Percentiles rank a stretch among this genome's conserved stretches.
Evolutionary conservation across 352 stramenopile genomes (phyloP).

Genomic region (Hyphochytrium catenoides): DNA sequence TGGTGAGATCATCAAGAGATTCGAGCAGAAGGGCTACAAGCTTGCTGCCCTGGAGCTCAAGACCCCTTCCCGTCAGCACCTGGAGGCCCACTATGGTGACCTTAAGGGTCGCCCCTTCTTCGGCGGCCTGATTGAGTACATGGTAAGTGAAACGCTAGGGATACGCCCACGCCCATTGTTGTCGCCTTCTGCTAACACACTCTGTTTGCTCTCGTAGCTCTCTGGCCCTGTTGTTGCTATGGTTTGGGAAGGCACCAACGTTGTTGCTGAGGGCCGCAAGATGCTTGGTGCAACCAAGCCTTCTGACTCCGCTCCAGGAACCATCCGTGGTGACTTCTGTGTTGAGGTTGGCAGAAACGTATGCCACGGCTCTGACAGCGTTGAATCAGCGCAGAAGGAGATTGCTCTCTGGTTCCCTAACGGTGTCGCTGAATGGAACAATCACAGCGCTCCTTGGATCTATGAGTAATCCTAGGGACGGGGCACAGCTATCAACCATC

Average conservation of each 20-base stretch:
- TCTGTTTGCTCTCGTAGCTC: constrained; percentile 10
- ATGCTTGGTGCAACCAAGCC: constrained; percentile 95
- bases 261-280: constrained; percentile 72
- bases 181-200: not conserved
- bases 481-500: too few relatives aligned
- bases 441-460: constrained; percentile 75
- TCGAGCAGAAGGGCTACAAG: constrained; percentile 94
- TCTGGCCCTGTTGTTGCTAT: constrained; percentile 74
- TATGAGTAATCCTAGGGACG: constrained; percentile 76
- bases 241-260: constrained; percentile 84
- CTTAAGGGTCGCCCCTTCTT: constrained; percentile 85
- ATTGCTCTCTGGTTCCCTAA: constrained; percentile 95
- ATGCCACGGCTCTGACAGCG: constrained; percentile 87
- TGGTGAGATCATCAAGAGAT: constrained; percentile 91
- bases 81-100: constrained; percentile 73
- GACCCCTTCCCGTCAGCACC: constrained; percentile 30
- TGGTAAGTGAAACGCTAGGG: constrained; percentile 17
- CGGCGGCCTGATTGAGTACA: constrained; percentile 81
- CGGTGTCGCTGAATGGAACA: constrained; percentile 69
- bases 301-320: constrained; percentile 74
- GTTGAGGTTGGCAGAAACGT: constrained; percentile 81
- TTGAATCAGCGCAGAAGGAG: constrained; percentile 91
- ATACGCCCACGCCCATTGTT: not conserved
- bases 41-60: constrained; percentile 84
- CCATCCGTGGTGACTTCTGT: constrained; percentile 91